Conservation (phyloP, 139 green algal genomes). For the Gonium pectorale region DNA sequence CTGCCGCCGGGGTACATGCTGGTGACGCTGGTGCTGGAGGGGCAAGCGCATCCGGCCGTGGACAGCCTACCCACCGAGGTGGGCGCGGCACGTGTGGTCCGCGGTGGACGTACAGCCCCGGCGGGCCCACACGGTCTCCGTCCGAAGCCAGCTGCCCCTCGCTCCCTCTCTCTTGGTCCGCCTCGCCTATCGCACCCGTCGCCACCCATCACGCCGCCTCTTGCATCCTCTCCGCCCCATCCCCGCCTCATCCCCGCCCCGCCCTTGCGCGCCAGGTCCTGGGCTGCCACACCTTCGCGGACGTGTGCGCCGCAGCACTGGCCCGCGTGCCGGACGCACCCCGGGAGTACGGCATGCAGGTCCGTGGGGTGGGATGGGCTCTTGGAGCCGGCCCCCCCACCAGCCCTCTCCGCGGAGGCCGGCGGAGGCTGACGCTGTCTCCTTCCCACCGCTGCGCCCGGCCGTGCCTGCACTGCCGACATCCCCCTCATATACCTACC, state of each 20-base stretch:
- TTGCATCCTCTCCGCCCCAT: too few relatives aligned
- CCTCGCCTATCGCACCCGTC: background rate
- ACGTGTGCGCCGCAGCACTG: constrained; percentile 12
- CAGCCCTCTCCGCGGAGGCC: background rate
- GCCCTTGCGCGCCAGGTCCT: constrained; percentile 2
- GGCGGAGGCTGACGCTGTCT: too few relatives aligned
- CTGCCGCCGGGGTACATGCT: constrained; percentile 2
- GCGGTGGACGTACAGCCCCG: too few relatives aligned
- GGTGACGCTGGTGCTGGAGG: constrained; percentile 1
- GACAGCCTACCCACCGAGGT: constrained; percentile 24
- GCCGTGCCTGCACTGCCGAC: background rate
- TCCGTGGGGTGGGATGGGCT: background rate
- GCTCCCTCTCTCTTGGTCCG: too few relatives aligned
- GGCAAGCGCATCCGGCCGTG: background rate
- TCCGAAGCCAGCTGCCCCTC: too few relatives aligned
- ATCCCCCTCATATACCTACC: background rate
- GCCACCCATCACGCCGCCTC: background rate
- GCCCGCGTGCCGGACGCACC: constrained; percentile 2
- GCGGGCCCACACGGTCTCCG: too few relatives aligned
- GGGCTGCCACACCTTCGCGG: constrained; percentile 13
- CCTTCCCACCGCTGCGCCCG: background rate
- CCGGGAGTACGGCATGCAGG: constrained; percentile 1
- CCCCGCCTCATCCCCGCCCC: background rate
- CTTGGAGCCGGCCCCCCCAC: too few relatives aligned
- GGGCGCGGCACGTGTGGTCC: too few relatives aligned